Evolutionary conservation across 192 early-diverging fungal genomes (phyloP).

Genomic region (Coemansia sp.): DNA sequence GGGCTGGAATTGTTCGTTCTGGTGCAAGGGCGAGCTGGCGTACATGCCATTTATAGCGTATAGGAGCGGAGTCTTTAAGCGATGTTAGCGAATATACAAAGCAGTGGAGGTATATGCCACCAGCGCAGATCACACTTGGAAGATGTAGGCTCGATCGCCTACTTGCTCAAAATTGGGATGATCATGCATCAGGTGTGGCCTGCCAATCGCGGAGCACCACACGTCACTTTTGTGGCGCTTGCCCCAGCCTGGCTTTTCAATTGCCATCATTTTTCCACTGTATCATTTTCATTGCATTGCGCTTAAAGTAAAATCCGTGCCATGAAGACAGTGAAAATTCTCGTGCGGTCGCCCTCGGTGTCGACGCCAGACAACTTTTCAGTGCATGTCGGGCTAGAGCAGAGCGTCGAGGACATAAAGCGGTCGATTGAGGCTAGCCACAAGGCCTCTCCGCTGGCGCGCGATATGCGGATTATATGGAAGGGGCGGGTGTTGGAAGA

Average conservation of each 20-base stretch:
- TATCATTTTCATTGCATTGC: neutral
- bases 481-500: slow-evolving; percentile 39
- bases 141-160: neutral
- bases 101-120: neutral
- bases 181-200: neutral
- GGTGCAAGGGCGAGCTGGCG: neutral
- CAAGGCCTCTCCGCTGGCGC: slow-evolving; percentile 23
- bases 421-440: slow-evolving; percentile 31
- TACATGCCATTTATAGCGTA: neutral
- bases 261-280: neutral
- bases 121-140: neutral
- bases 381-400: slow-evolving; percentile 8
- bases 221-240: neutral
- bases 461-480: slow-evolving; percentile 49
- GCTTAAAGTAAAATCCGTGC: neutral
- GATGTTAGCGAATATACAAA: neutral
- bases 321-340: slow-evolving; percentile 14
- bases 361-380: slow-evolving; percentile 35
- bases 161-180: neutral
- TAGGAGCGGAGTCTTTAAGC: neutral
- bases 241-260: neutral
- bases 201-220: neutral
- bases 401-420: slow-evolving; percentile 31
- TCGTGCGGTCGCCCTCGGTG: slow-evolving; percentile 42
- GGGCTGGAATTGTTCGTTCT: neutral